A percentile compares a stretch with the other conserved stretches of the same genome.
phyloP scores from a whole-genome alignment of 768 basidiomycete genomes.

The Piloderma croceum region DNA sequence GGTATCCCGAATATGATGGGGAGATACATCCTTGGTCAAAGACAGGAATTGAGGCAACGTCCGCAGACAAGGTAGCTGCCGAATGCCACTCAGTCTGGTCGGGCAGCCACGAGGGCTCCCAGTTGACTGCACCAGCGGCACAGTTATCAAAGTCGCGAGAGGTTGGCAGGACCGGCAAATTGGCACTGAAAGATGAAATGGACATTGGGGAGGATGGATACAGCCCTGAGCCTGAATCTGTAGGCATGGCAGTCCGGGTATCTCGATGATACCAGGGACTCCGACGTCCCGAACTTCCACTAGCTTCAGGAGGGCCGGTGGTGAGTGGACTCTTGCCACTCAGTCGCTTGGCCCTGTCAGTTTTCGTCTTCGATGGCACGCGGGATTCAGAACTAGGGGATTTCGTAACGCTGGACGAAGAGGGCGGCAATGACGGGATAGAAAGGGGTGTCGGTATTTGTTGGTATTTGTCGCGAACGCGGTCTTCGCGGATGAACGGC shows the following conservation, averaged over 20 bases:
- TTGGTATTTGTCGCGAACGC: conserved; percentile 31
- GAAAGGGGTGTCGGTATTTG: conserved; percentile 27
- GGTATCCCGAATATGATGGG: background rate
- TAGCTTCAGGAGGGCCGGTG: background rate
- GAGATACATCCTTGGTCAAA: background rate
- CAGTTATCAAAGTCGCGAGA: background rate
- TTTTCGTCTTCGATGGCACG: background rate
- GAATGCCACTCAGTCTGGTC: too few relatives aligned
- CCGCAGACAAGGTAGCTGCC: background rate
- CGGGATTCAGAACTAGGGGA: background rate
- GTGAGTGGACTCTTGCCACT: background rate
- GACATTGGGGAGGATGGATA: background rate
- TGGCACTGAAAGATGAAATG: background rate
- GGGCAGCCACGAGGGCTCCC: too few relatives aligned
- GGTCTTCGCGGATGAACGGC: conserved; percentile 53
- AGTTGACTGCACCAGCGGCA: too few relatives aligned
- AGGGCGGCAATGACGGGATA: conserved; percentile 20
- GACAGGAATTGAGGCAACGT: background rate
- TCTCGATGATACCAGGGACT: too few relatives aligned
- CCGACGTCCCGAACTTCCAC: background rate
- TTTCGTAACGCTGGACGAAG: background rate
- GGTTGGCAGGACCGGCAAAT: background rate
- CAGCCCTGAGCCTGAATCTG: too few relatives aligned
- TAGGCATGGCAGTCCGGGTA: too few relatives aligned
- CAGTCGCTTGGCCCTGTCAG: background rate